Conservation (phyloP, 768 basidiomycete species). For the Podaxis carcinomalis region DNA sequence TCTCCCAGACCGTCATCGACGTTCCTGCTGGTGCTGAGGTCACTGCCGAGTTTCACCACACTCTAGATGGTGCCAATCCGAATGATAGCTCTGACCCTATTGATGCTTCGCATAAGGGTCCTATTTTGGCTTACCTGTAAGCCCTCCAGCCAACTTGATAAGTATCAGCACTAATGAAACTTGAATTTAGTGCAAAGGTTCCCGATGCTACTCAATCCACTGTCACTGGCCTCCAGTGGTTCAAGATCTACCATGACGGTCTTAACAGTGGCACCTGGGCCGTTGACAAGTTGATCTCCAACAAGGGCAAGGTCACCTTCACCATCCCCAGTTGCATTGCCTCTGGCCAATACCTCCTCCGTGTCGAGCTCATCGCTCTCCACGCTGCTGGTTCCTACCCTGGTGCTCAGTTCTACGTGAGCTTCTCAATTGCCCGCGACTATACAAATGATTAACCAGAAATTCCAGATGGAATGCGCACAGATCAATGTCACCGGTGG, state of each 20-base stretch:
- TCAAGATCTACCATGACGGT: constrained; percentile 51
- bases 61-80: constrained; percentile 35
- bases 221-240: constrained; percentile 51
- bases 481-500: constrained; percentile 43
- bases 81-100: constrained; percentile 42
- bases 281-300: constrained; percentile 40
- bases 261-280: constrained; percentile 38
- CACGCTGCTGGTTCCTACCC: constrained; percentile 38
- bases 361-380: constrained; percentile 45
- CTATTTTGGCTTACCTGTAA: constrained; percentile 46
- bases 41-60: constrained; percentile 50
- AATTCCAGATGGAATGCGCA: constrained; percentile 41
- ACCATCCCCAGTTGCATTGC: constrained; percentile 41
- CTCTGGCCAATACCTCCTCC: constrained; percentile 45
- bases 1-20: constrained; percentile 27
- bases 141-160: constrained; percentile 13
- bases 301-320: constrained; percentile 48
- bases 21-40: constrained; percentile 24
- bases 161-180: not conserved
- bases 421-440: constrained; percentile 12
- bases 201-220: constrained; percentile 38
- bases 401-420: constrained; percentile 53
- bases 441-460: constrained; percentile 10
- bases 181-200: constrained; percentile 36
- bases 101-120: constrained; percentile 48